Base-by-base conservation (phyloP, 2,329 filamentous ascomycete genomes). In the Phialocephala sp. region DNA sequence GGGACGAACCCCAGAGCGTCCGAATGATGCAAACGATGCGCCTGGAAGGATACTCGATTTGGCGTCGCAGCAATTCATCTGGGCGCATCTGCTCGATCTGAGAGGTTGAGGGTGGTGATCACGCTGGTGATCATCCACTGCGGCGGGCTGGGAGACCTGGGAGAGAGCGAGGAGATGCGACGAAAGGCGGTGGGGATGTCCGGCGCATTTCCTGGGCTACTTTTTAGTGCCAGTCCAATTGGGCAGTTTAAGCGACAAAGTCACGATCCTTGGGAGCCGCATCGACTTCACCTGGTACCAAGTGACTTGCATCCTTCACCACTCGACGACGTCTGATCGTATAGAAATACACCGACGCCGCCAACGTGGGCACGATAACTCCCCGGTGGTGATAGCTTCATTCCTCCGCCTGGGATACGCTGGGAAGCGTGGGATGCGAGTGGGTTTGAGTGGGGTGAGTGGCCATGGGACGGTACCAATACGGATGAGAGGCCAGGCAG, bases 221-320 rank as follows among this genome's bases (percentile, higher is more conserved):
- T 24, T 50, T 22, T 50, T 50, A 50, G 45, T 20, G 11, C 18
- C 45, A 12, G 4, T 12, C 11, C 8, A 54, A 15, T 5, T 4
- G 24, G 50, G 4, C 4, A 54, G 12, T 24, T 12, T 54, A 54
- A 54, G 50, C 50, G 50, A 54, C 22, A 14, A 52, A 32, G 50
- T 50, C 45, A 54, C 27, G 50, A 54, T 50, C 45, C 45, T 50
- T 22, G 3, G 3, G 22, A 54, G 50, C 50, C 50, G 50, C 50
- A 32, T 54, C 50, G 22, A 32, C 50, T 1, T 54, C 50, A 4
- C 20, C 20, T 24, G 45, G 45, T 50, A 50, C 45, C 45, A 50
- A 50, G 50, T 54, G 24, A 54, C 22, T 35, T 35, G 11, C 50
- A 54, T 54, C 50, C 50, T 54, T 54, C 50, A 15, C 50, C 27